These are phyloP conservation scores for Diatrype stigma DNA, from an alignment of 2,329 filamentous ascomycete genomes.

Conservation along the genomic window DNA sequence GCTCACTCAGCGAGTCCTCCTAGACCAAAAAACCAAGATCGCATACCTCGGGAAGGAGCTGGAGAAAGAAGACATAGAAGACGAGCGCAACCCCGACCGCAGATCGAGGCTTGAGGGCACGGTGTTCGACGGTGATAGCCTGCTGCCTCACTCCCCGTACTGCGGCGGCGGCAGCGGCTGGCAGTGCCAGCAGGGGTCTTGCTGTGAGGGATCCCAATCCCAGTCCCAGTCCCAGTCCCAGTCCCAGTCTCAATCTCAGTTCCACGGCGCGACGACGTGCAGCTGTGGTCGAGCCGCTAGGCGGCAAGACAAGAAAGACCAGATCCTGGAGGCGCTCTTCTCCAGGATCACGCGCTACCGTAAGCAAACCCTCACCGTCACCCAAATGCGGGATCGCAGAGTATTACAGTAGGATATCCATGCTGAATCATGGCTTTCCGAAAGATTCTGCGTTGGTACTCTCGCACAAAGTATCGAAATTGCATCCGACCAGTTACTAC, in stretches of 20 bases:
- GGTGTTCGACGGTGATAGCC: not conserved
- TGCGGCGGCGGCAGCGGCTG: not conserved
- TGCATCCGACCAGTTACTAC: not conserved
- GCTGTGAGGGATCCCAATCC: too few species aligned
- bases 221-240: too few species aligned
- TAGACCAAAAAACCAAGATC: conserved; percentile 3
- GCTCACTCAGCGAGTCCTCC: conserved; percentile 1
- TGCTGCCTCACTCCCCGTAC: not conserved
- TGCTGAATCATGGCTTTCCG: not conserved
- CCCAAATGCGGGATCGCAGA: too few species aligned
- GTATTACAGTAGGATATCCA: too few species aligned
- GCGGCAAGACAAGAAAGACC: conserved; percentile 8
- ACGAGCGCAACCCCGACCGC: not conserved
- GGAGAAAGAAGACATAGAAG: conserved; percentile 1
- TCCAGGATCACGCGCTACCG: conserved; percentile 4
- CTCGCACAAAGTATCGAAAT: not conserved
- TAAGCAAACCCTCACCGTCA: not conserved
- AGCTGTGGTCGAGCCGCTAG: not conserved
- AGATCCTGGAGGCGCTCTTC: conserved; percentile 4
- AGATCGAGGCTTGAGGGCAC: not conserved
- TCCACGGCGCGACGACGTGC: too few species aligned
- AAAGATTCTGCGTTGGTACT: not conserved
- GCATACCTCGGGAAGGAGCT: not conserved
- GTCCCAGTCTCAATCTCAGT: too few species aligned
- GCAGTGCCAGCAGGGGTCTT: too few species aligned